Percentiles rank a stretch among this genome's conserved stretches.
phyloP scores from a whole-genome alignment of 495 filamentous ascomycete species.

The Penicillium dipodomyicola region DNA sequence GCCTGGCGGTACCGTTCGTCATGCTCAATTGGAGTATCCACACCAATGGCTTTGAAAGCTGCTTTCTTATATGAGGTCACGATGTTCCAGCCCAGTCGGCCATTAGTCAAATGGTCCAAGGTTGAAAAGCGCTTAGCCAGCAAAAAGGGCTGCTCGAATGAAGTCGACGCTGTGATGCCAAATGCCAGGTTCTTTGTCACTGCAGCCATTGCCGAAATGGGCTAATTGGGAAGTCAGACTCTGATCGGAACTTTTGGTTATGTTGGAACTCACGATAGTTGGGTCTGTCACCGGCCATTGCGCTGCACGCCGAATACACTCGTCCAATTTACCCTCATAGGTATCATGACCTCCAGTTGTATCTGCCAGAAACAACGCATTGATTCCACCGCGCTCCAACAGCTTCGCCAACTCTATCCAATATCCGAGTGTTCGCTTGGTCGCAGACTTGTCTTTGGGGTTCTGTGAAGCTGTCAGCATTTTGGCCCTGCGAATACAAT shows the following conservation, averaged over 20 bases:
- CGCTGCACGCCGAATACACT: slow-evolving; percentile 48
- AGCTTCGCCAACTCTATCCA: slow-evolving; percentile 61
- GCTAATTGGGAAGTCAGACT: slow-evolving; percentile 23
- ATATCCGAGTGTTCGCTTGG: slow-evolving; percentile 55
- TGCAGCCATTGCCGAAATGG: slow-evolving; percentile 50
- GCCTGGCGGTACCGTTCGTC: slow-evolving; percentile 61
- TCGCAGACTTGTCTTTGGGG: slow-evolving; percentile 54
- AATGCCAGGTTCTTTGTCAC: slow-evolving; percentile 49
- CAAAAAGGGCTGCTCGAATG: slow-evolving; percentile 57
- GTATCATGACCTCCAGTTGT: slow-evolving; percentile 59
- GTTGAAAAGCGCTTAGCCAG: slow-evolving; percentile 60
- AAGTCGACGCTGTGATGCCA: slow-evolving; percentile 52
- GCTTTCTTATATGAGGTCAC: slow-evolving; percentile 61
- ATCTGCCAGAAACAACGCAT: slow-evolving; percentile 61
- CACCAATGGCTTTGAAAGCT: slow-evolving; percentile 57
- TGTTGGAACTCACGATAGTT: slow-evolving; percentile 45
- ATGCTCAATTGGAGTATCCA: slow-evolving; percentile 56
- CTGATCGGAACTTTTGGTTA: not conserved
- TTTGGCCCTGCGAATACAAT: not conserved
- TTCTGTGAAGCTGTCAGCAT: slow-evolving; percentile 37
- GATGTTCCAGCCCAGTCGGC: slow-evolving; percentile 64
- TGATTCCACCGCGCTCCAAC: slow-evolving; percentile 57
- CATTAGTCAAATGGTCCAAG: slow-evolving; percentile 60
- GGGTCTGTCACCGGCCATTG: slow-evolving; percentile 60
- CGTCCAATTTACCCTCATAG: slow-evolving; percentile 55